These are phyloP conservation scores for Acanthamoeba triangularis DNA, from an alignment of 208 protist species.

Conservation along the genomic window DNA sequence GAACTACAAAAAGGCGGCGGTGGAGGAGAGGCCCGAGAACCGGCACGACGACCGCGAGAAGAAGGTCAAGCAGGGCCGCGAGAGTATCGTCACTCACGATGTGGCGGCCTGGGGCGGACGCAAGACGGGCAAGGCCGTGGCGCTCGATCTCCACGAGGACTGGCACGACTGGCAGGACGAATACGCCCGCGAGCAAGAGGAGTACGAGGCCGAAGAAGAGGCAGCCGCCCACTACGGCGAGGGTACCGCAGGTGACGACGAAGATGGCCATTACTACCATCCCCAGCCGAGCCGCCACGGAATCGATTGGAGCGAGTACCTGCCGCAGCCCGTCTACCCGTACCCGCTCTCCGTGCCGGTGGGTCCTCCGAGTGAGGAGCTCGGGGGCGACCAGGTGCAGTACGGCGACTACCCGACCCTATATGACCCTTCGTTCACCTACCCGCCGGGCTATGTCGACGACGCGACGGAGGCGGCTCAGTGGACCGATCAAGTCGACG, in stretches of 20 bases:
- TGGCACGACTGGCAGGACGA: constrained; percentile 28
- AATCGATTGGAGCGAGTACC: not conserved
- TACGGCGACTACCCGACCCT: not conserved
- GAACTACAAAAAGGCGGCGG: not conserved
- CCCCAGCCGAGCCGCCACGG: not conserved
- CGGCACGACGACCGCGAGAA: not conserved
- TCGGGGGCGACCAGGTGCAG: not conserved
- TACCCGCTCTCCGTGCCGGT: not conserved
- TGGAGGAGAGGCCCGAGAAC: constrained; percentile 45
- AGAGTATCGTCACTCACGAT: not conserved
- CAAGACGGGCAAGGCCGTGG: not conserved
- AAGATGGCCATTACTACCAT: not conserved
- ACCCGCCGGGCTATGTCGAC: not conserved
- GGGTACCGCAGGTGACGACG: not conserved
- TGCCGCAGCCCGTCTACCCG: not conserved
- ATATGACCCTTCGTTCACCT: not conserved
- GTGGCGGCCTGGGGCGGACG: not conserved
- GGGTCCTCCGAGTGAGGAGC: not conserved
- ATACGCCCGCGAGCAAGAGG: constrained; percentile 6
- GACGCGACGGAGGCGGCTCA: not conserved
- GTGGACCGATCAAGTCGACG: not conserved
- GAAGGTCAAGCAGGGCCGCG: not conserved
- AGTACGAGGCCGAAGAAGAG: not conserved
- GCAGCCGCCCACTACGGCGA: not conserved
- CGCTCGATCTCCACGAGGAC: constrained; percentile 13